A percentile compares a stretch with the other conserved stretches of the same genome.
Conservation (phyloP, 805 yeast genomes). For the Yamadazyma nakazawae region DNA sequence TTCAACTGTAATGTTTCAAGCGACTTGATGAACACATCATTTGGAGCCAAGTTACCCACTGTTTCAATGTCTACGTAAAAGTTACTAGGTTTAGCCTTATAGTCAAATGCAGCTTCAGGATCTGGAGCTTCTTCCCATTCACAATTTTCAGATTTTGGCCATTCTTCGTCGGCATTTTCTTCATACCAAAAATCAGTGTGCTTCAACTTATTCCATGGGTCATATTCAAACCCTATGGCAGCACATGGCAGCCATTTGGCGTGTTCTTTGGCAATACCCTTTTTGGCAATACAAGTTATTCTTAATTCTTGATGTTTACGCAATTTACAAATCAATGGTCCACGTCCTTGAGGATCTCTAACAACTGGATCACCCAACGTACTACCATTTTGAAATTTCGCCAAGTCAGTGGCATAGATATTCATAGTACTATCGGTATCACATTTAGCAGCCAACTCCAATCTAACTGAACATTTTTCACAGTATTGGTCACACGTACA, state of each 20-base stretch:
- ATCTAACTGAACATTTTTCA: constrained; percentile 87
- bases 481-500: constrained; percentile 98
- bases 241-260: constrained; percentile 98
- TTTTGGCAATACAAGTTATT: constrained; percentile 90
- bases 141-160: constrained; percentile 88
- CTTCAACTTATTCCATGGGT: constrained; percentile 96
- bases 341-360: constrained; percentile 70
- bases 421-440: constrained; percentile 84
- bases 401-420: constrained; percentile 79
- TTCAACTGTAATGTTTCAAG: constrained; percentile 83
- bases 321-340: constrained; percentile 87
- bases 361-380: constrained; percentile 82
- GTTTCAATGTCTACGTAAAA: constrained; percentile 91
- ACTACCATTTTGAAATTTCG: constrained; percentile 43
- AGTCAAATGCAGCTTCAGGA: constrained; percentile 83
- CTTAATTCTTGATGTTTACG: constrained; percentile 89
- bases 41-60: constrained; percentile 83
- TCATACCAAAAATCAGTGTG: constrained; percentile 98
- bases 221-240: constrained; percentile 94
- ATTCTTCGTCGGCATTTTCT: constrained; percentile 79
- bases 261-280: constrained; percentile 96
- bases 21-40: constrained; percentile 84
- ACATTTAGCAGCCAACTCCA: constrained; percentile 83
- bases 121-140: constrained; percentile 96
- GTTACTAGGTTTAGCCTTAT: constrained; percentile 72